Conservation (phyloP, 108 stramenopile species). For the Fistulifera pelliculosa region DNA sequence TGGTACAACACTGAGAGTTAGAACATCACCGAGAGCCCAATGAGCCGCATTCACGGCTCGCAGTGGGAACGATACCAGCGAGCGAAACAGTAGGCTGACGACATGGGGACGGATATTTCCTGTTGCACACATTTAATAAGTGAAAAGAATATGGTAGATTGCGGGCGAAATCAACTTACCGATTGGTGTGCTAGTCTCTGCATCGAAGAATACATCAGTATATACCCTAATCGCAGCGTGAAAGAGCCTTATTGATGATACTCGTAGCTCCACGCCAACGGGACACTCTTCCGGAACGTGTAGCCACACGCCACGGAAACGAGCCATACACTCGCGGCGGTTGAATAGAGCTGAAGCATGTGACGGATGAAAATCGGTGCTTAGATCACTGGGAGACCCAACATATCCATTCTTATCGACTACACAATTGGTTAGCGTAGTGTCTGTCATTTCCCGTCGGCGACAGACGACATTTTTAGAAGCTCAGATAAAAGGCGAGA, state of each 20-base stretch:
- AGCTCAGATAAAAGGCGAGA: constrained; percentile 69
- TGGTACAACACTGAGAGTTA: constrained; percentile 36
- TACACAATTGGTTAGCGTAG: constrained; percentile 38
- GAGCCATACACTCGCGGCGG: constrained; percentile 40
- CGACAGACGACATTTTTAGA: constrained; percentile 75
- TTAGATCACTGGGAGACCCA: constrained; percentile 3
- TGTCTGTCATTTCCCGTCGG: constrained; percentile 78
- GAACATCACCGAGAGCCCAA: constrained; percentile 56
- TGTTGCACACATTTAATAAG: constrained; percentile 6
- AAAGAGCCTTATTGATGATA: constrained; percentile 59
- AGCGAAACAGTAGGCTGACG: constrained; percentile 73
- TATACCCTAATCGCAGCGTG: constrained; percentile 51
- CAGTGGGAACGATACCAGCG: constrained; percentile 53
- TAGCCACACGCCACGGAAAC: constrained; percentile 20
- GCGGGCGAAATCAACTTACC: constrained; percentile 31
- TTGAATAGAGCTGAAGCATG: constrained; percentile 59
- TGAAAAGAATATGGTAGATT: neutral
- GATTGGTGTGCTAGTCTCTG: constrained; percentile 50
- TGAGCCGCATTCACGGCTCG: constrained; percentile 51
- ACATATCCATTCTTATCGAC: constrained; percentile 77
- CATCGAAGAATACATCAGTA: constrained; percentile 61
- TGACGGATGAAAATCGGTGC: constrained; percentile 1
- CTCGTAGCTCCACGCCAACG: constrained; percentile 62
- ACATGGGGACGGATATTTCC: constrained; percentile 80
- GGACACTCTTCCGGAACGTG: constrained; percentile 55